Conservation (phyloP, 768 basidiomycete genomes). For the Auricularia cornea region DNA sequence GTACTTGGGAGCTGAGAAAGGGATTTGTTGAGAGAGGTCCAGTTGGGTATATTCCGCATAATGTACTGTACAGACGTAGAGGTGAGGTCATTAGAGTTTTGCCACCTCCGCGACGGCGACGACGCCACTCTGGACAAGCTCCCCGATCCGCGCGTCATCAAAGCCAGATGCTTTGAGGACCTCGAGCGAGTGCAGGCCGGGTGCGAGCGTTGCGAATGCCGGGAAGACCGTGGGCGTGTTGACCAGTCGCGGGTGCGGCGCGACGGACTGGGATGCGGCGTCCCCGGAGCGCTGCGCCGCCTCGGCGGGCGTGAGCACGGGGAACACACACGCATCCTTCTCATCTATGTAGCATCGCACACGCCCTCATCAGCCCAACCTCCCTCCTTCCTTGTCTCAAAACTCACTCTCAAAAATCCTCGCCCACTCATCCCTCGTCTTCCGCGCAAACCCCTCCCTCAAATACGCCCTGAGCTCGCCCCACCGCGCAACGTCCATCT, state of each 20-base stretch:
- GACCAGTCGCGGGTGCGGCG: slow-evolving; percentile 43
- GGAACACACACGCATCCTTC: slow-evolving; percentile 60
- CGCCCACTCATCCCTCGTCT: slow-evolving; percentile 62
- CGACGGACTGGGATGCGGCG: slow-evolving; percentile 23
- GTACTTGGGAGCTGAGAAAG: too few relatives aligned
- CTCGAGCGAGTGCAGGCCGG: slow-evolving; percentile 48
- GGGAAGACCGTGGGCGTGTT: slow-evolving; percentile 21
- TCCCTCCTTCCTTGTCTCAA: too few relatives aligned
- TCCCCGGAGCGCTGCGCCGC: slow-evolving; percentile 35
- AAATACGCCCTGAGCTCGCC: slow-evolving; percentile 48
- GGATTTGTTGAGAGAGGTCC: too few relatives aligned
- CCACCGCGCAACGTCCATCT: slow-evolving; percentile 46
- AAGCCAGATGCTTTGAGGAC: slow-evolving; percentile 43
- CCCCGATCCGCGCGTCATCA: too few relatives aligned
- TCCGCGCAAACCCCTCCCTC: slow-evolving; percentile 50
- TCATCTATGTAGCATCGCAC: not conserved
- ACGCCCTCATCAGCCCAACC: too few relatives aligned
- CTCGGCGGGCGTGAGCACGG: slow-evolving; percentile 58
- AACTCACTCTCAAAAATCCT: slow-evolving; percentile 50
- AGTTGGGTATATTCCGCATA: too few relatives aligned
- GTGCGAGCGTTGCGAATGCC: slow-evolving; percentile 22
- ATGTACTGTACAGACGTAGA: too few relatives aligned
- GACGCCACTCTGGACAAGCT: not conserved
- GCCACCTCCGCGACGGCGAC: not conserved
- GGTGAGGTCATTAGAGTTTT: too few relatives aligned